These are phyloP conservation scores for Wickerhamomyces queroliae DNA, from an alignment of 805 yeast species.

Conservation along the genomic window DNA sequence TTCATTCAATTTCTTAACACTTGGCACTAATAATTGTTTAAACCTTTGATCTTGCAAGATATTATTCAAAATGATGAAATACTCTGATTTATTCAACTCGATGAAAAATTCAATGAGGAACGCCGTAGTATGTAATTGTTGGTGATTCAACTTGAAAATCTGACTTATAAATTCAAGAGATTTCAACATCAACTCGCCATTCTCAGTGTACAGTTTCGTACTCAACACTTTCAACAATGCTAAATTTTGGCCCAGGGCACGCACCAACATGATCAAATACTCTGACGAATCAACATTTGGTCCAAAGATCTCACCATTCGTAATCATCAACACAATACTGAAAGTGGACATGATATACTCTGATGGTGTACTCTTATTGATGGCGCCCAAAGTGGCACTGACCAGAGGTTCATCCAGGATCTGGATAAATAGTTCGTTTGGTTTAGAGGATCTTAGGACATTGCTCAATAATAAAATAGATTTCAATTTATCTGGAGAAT, in stretches of 20 bases:
- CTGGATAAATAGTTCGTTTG: conserved; percentile 26
- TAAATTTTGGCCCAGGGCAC: conserved; percentile 13
- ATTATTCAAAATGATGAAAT: conserved; percentile 37
- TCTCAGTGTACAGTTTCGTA: conserved; percentile 14
- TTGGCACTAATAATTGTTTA: conserved; percentile 4
- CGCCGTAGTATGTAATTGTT: conserved; percentile 13
- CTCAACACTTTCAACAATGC: conserved; percentile 12
- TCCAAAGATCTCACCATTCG: conserved; percentile 19
- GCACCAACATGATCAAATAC: conserved; percentile 12
- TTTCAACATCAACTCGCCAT: conserved; percentile 16
- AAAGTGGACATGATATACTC: conserved; percentile 41
- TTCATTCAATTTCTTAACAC: conserved; percentile 6
- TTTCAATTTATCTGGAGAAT: conserved; percentile 45
- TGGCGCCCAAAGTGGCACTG: conserved; percentile 33
- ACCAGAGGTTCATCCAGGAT: conserved; percentile 37
- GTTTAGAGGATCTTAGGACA: conserved; percentile 41
- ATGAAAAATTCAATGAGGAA: conserved; percentile 37
- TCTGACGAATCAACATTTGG: conserved; percentile 7
- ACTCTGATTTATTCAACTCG: conserved; percentile 40
- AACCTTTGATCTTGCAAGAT: conserved; percentile 29
- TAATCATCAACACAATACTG: conserved; percentile 24
- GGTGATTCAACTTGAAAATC: conserved; percentile 15
- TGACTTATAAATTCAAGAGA: conserved; percentile 16
- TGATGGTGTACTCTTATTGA: conserved; percentile 34
- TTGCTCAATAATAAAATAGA: conserved; percentile 49